Percentiles rank a stretch among this genome's conserved stretches.
phyloP scores from a whole-genome alignment of 441 rosid species.

The Geranium incanum region DNA sequence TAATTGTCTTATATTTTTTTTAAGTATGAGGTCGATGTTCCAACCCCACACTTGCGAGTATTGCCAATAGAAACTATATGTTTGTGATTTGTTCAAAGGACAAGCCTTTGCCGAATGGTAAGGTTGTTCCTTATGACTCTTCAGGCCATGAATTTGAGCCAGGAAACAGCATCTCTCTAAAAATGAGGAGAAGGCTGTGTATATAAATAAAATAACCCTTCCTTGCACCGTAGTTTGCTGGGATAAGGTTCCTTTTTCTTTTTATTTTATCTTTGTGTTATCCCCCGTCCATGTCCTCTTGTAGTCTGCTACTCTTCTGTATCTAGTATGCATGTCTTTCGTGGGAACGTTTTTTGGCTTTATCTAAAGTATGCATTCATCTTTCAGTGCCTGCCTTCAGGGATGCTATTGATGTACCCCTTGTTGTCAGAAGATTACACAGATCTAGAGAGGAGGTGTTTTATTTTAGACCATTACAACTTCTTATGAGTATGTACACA shows the following conservation, averaged over 20 bases:
- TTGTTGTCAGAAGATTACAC: slow-evolving; percentile 94
- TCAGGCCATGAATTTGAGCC: no score
- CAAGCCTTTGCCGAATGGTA: no score
- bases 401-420: slow-evolving; percentile 89
- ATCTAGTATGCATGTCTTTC: neutral
- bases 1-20: no score
- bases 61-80: neutral
- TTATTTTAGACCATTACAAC: neutral
- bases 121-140: no score
- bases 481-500: neutral
- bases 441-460: slow-evolving; percentile 83
- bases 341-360: neutral
- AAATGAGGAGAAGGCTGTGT: no score
- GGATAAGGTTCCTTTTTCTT: neutral
- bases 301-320: neutral
- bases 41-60: no score
- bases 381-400: slow-evolving; percentile 97
- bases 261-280: neutral
- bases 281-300: neutral
- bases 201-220: no score
- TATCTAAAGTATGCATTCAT: neutral
- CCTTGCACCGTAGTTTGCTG: neutral
- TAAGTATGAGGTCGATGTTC: no score
- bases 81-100: neutral
- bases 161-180: no score